Evolutionary conservation across 176 grass and related monocot genomes (phyloP).

Genomic region (Avena eriantha): DNA sequence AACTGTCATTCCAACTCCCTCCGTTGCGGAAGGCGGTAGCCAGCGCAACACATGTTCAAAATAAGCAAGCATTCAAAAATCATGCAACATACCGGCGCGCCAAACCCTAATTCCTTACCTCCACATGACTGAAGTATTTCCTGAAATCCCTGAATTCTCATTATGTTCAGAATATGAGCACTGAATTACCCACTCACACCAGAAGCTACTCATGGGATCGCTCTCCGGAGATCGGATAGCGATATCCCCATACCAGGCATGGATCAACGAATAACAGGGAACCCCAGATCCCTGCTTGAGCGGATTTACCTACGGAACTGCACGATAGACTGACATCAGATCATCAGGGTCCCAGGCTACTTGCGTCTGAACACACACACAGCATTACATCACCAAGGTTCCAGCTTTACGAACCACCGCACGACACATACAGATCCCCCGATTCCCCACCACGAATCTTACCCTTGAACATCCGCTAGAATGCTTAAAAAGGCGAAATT

Average conservation of each 20-base stretch:
- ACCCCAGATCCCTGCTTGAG: constrained; percentile 3
- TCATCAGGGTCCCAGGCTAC: constrained; percentile 3
- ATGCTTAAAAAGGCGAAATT: background rate
- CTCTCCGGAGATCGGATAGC: background rate
- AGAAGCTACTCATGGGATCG: background rate
- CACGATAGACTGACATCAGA: background rate
- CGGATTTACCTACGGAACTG: background rate
- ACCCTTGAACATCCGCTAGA: background rate
- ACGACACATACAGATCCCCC: constrained; percentile 1
- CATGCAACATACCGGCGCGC: background rate
- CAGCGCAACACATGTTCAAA: background rate
- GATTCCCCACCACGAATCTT: constrained; percentile 1
- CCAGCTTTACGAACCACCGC: constrained; percentile 7
- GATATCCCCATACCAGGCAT: background rate
- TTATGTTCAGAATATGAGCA: background rate
- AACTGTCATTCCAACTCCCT: background rate
- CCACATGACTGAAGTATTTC: background rate
- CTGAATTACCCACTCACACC: background rate
- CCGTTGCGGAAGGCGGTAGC: background rate
- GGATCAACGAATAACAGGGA: constrained; percentile 1
- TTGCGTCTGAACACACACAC: background rate
- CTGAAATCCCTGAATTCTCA: constrained; percentile 6
- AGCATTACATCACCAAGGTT: constrained; percentile 4
- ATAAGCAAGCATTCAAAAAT: background rate
- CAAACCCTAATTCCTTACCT: background rate